Percentiles rank a stretch among this genome's conserved stretches.
These are phyloP conservation scores for Epichloe hybrida DNA, from an alignment of 2,329 filamentous ascomycete genomes.

Conservation along the genomic window DNA sequence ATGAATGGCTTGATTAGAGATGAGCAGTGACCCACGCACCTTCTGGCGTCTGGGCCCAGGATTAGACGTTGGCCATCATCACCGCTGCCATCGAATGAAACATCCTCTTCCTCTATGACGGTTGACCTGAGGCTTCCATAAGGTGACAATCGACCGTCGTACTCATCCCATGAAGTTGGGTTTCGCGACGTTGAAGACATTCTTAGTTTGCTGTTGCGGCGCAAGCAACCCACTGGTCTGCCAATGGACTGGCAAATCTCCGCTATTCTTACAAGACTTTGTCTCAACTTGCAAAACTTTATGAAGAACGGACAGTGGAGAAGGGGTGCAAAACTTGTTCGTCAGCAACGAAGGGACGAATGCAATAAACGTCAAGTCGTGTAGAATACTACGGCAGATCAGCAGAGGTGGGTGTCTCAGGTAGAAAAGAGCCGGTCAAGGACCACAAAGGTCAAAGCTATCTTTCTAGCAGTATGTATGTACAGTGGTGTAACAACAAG, in stretches of 20 bases:
- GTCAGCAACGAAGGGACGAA: background rate
- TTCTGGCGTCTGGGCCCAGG: constrained; percentile 17
- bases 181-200: constrained; percentile 16
- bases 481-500: too few relatives aligned
- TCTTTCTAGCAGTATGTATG: too few relatives aligned
- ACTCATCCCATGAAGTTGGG: constrained; percentile 33
- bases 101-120: constrained; percentile 30
- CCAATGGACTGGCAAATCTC: background rate
- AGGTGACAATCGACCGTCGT: constrained; percentile 29
- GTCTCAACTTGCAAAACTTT: too few relatives aligned
- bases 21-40: constrained; percentile 10
- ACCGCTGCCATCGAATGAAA: constrained; percentile 29
- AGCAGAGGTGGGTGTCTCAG: background rate
- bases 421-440: background rate
- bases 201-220: background rate
- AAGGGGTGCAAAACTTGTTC: too few relatives aligned
- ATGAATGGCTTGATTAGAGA: too few relatives aligned
- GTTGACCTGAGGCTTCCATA: constrained; percentile 29
- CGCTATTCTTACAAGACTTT: background rate
- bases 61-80: constrained; percentile 15
- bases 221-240: background rate
- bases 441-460: too few relatives aligned
- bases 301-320: too few relatives aligned
- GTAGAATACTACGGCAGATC: background rate
- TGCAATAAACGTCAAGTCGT: background rate